These are phyloP conservation scores for Penicillium pancosmium DNA, from an alignment of 495 filamentous ascomycete species.

Conservation along the genomic window DNA sequence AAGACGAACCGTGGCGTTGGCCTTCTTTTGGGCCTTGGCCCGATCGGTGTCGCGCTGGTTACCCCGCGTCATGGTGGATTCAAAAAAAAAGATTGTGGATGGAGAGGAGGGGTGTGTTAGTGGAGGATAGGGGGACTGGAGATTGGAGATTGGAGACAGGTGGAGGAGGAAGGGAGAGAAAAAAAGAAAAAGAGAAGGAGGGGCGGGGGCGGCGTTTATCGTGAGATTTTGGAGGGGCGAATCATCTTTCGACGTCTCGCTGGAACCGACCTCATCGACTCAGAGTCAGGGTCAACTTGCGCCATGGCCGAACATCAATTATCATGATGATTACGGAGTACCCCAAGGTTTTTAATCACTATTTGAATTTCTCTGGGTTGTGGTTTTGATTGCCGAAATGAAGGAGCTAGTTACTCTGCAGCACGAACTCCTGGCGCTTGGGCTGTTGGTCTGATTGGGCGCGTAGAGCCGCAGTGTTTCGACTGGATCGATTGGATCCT, in stretches of 20 bases:
- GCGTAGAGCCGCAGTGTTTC: conserved; percentile 8
- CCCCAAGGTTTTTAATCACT: not conserved
- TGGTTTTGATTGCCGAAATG: not conserved
- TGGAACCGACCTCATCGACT: not conserved
- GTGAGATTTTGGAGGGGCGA: conserved; percentile 6
- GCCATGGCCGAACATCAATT: too few species aligned
- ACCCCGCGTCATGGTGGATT: conserved; percentile 76
- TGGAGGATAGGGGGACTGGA: not conserved
- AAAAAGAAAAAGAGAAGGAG: conserved; percentile 1
- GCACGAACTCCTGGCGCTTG: conserved; percentile 12
- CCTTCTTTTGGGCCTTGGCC: conserved; percentile 75
- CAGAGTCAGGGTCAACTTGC: too few species aligned
- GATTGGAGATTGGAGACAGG: not conserved
- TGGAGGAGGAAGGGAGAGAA: conserved; percentile 9
- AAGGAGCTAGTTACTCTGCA: not conserved
- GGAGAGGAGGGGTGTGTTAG: not conserved
- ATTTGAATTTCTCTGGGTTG: not conserved
- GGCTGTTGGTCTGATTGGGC: conserved; percentile 18
- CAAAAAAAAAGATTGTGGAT: not conserved
- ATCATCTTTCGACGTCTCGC: conserved; percentile 3
- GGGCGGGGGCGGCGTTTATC: not conserved
- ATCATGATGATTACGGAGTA: not conserved
- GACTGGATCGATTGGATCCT: not conserved
- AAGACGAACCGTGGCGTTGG: conserved; percentile 44
- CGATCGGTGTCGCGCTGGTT: conserved; percentile 92